Evolutionary conservation across 2,329 filamentous ascomycete genomes (phyloP), one percentile per base, ranked within the genome.

Genomic region (Aspergillus flavus): DNA sequence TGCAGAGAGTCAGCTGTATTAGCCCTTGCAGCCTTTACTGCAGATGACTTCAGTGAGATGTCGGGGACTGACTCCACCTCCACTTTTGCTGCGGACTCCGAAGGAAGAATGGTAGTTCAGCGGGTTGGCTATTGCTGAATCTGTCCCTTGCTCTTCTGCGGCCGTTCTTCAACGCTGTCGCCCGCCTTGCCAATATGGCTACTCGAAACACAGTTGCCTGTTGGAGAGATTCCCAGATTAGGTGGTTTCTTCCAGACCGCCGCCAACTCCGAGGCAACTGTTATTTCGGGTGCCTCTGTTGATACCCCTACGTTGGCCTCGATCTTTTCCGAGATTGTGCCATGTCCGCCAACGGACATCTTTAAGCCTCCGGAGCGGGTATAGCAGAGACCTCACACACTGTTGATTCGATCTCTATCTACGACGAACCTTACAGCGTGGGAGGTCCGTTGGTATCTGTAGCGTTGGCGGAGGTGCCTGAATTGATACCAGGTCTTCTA

Each of bases 381-480:
- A 55, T 61, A 61, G 23, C 63, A 57, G 58, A 45, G 39, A 58
- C 55, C 58, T 60, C 57, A 19, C 59, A 55, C 64, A 50, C 50
- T 61, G 32, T 65, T 32, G 32, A 21, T 52, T 50, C 16, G 61
- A 64, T 30, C 52, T 61, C 62, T 19, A 66, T 65, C 45, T 68
- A 53, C 2, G 61, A 60, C 6, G 36, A 60, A 36, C 54, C 57
- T 41, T 39, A 59, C 53, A 62, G 56, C 41, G 48, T 61, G 62
- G 59, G 57, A 58, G 58, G 61, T 53, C 54, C 57, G 57, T 66
- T 66, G 61, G 63, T 41, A 59, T 48, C 57, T 60, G 61, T 62
- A 62, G 55, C 62, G 60, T 65, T 64, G 68, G 66, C 26, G 57
- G 61, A 64, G 58, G 62, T 53, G 45, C 26, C 62, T 34, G 57